A percentile compares a stretch with the other conserved stretches of the same genome.
Conservation (phyloP, 495 filamentous ascomycete species). For the Staphylotrichum tortipilum region DNA sequence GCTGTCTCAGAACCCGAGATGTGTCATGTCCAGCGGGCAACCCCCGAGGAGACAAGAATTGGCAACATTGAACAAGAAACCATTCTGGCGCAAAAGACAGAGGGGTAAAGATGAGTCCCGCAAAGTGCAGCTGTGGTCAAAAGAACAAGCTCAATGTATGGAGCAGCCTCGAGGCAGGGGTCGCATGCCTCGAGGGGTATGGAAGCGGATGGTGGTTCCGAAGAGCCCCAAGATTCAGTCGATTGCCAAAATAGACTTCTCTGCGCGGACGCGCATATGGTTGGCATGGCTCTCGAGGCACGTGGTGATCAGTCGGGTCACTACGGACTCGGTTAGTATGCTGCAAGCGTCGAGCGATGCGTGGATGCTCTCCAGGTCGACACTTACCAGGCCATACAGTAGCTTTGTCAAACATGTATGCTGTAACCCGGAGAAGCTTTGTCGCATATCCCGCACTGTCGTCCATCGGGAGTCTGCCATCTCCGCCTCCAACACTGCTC, state of each 20-base stretch:
- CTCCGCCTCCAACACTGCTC: conserved; percentile 8
- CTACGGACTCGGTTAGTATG: conserved; percentile 32
- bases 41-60: no score
- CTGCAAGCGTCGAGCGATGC: neutral
- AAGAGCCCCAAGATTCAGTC: neutral
- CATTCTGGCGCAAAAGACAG: neutral
- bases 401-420: conserved; percentile 81
- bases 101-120: neutral
- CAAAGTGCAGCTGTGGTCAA: neutral
- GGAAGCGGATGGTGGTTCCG: neutral
- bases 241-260: conserved; percentile 45
- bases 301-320: conserved; percentile 80
- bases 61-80: no score
- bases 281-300: conserved; percentile 79
- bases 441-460: conserved; percentile 67
- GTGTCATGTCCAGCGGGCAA: no score
- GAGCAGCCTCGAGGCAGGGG: neutral
- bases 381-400: conserved; percentile 85
- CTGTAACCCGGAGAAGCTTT: conserved; percentile 79
- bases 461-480: conserved; percentile 47
- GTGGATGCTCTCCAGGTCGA: neutral
- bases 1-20: no score
- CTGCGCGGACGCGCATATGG: conserved; percentile 62
- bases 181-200: neutral
- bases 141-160: neutral